Base-by-base conservation (phyloP, 805 yeast species). In the Kluyveromyces starmeri region DNA sequence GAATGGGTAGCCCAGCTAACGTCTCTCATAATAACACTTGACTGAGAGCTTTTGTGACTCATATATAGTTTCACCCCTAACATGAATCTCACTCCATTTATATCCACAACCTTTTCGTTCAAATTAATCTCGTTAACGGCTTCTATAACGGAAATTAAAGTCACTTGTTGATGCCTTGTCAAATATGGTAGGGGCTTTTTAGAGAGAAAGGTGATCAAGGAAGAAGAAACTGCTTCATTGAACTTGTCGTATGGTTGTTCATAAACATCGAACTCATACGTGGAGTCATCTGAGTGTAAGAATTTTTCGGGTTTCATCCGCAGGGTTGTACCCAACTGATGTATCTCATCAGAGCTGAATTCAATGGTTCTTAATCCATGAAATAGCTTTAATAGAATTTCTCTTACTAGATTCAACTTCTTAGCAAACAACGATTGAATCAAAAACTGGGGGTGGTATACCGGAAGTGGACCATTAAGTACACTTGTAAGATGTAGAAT, bases 141-240 rank as follows among this genome's bases (percentile, higher is more conserved):
- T 31, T 73, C 77, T 5, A 84, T 65, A 2, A 84, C 74, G 11
- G 83, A 73, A 2, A 79, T 66, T 18, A 88, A 65, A 0, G 96
- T 85, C 19, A 79, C 75, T 50, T 88, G 97, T 54, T 88, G 96
- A 59, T 88, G 96, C 40, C 95, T 75, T 0, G 95, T 85, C 19
- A 88, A 54, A 41, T 78, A 78, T 0, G 96, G 96, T 18, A 88
- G 61, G 1, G 89, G 67, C 4, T 71, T 64, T 39, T 71, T 75
- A 27, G 75, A 73, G 34, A 88, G 61, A 40, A 73, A 73, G 15
- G 78, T 81, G 11, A 66, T 59, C 15, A 88, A 59, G 2, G 70
- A 53, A 1, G 61, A 65, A 3, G 73, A 65, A 13, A 74, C 64
- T 3, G 53, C 47, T 7, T 52, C 46, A 38, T 63, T 64, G 45